Base-by-base conservation (phyloP, 768 basidiomycete species). In the Auriscalpium microsporum region DNA sequence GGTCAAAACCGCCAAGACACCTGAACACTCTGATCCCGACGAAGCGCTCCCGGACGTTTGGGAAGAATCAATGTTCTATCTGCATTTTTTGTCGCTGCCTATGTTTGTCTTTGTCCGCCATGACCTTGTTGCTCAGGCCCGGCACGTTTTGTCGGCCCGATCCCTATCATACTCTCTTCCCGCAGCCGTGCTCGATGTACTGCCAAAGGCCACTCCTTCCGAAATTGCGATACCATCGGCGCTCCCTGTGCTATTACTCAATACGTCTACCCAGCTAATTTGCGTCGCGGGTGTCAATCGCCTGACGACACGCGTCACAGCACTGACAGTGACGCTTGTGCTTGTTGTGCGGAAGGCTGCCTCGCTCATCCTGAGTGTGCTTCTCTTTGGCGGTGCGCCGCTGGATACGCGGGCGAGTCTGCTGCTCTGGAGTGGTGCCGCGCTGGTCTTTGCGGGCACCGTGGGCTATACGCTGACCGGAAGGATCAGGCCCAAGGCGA, bases 21-120 rank as follows among this genome's bases (percentile, higher is more conserved):
- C 40, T n/a, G 21, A 23, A 21, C 52, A 56, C 10, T 16, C 36
- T 13, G 40, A 48, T 48, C 17, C n/a, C 14, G 44, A 50, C 16
- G n/a, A 35, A 6, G 28, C n/a, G 38, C 46, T 28, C 17, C 59
- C 55, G 2, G 36, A 57, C 47, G 51, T 50, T 16, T 96, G 94
- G 94, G 82, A 87, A 64, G 94, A 96, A 70, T 85, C 82, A 50
- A 83, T 97, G 80, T 97, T 95, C 72, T 97, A 93, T 72, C 76
- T 90, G 19, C 90, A 93, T 69, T 81, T 85, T 63, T 79, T 92
- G 52, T 80, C 84, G 11, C 75, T 93, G 11, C 90, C 89, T 7
- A 76, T 91, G 75, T 92, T 93, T 72, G 57, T 78, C 56, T 80
- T 81, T 54, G 72, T 88, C 40, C 71, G 81, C 1, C 62, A 72